A percentile compares a stretch with the other conserved stretches of the same genome.
Evolutionary conservation across 2,329 filamentous ascomycete species (phyloP).

Genomic region (Cordyceps farinosa): DNA sequence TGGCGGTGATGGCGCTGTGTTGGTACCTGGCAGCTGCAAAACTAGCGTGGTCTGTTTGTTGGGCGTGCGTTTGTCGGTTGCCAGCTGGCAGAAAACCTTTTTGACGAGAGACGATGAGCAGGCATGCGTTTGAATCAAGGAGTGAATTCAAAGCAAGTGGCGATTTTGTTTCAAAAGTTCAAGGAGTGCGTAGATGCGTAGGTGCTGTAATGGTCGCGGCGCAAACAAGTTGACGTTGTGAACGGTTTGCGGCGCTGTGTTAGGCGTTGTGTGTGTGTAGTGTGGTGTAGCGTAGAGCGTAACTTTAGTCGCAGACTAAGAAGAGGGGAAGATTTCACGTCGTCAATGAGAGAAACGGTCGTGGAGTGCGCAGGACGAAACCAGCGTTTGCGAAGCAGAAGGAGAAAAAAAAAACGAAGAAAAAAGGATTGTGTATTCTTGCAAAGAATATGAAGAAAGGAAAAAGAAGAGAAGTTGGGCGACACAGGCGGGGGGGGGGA

Average conservation of each 20-base stretch:
- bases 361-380: conserved; percentile 10
- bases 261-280: neutral
- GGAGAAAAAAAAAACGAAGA: neutral
- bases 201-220: neutral
- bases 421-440: conserved; percentile 8
- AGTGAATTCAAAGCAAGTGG: neutral
- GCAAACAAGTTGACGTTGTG: conserved; percentile 6
- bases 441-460: conserved; percentile 16
- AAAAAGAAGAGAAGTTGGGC: neutral
- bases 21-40: conserved; percentile 13
- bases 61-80: neutral
- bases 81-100: neutral
- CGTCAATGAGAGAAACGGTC: conserved; percentile 14
- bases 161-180: neutral
- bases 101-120: neutral
- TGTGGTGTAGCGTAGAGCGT: conserved; percentile 8
- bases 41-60: neutral
- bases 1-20: conserved; percentile 2
- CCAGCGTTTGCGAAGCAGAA: conserved; percentile 14
- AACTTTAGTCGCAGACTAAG: conserved; percentile 14
- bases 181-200: conserved; percentile 8
- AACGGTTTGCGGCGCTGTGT: conserved; percentile 7
- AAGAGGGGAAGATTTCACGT: conserved; percentile 13
- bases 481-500: too few species aligned
- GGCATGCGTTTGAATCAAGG: neutral